Percentiles rank a stretch among this genome's conserved stretches.
phyloP scores from a whole-genome alignment of 306 rosid species.

The Luffa acutangula region DNA sequence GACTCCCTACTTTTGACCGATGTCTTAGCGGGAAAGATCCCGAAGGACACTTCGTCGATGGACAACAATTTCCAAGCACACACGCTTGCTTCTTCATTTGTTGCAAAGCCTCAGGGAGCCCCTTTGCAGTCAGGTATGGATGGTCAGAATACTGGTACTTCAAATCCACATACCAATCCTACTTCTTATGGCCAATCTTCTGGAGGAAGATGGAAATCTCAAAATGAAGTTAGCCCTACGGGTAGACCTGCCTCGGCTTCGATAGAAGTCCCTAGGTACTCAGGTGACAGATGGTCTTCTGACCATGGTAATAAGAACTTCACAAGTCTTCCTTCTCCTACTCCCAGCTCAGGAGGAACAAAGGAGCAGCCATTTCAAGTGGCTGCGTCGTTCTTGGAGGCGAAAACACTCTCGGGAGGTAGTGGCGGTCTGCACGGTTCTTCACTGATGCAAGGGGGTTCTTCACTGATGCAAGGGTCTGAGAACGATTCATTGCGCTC shows the following conservation, averaged over 20 bases:
- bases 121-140: constrained; percentile 36
- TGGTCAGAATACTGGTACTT: constrained; percentile 31
- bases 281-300: constrained; percentile 49
- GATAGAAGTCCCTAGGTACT: constrained; percentile 50
- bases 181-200: constrained; percentile 32
- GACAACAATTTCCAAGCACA: constrained; percentile 34
- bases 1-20: constrained; percentile 61
- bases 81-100: constrained; percentile 29
- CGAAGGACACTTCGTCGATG: constrained; percentile 29
- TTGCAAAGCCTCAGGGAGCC: constrained; percentile 41
- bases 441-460: constrained; percentile 17
- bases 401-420: constrained; percentile 21
- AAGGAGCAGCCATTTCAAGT: constrained; percentile 40
- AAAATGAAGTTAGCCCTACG: constrained; percentile 27
- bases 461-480: constrained; percentile 19
- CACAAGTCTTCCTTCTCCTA: constrained; percentile 89
- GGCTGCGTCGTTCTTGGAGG: constrained; percentile 28
- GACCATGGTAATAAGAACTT: constrained; percentile 36
- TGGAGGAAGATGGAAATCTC: constrained; percentile 50
- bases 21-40: constrained; percentile 65
- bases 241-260: constrained; percentile 37
- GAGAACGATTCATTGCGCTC: constrained; percentile 28
- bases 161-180: constrained; percentile 22
- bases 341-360: constrained; percentile 55
- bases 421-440: constrained; percentile 35